phyloP scores from a whole-genome alignment of 345 rosid genomes.

The Erucastrum elatum region DNA sequence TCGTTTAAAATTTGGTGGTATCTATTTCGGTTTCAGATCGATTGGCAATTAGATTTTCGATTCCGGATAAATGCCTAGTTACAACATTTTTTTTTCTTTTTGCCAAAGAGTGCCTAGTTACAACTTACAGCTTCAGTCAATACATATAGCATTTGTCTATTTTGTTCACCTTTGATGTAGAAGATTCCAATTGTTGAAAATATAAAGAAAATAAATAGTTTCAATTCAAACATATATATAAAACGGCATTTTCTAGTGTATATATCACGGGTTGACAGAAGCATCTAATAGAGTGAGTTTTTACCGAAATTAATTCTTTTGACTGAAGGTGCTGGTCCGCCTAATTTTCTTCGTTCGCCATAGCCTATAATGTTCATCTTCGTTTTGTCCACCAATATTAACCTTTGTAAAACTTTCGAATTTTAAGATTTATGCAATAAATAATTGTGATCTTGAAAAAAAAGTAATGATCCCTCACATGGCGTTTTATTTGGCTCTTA shows the following conservation, averaged over 20 bases:
- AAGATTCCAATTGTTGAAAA: background rate
- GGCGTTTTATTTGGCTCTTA: slow-evolving; percentile 19
- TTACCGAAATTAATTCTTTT: slow-evolving; percentile 17
- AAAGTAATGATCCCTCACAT: slow-evolving; percentile 27
- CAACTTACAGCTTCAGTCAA: background rate
- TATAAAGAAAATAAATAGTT: background rate
- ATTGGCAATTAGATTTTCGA: background rate
- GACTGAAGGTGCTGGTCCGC: slow-evolving; percentile 16
- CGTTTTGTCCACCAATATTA: slow-evolving; percentile 1
- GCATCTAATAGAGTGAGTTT: slow-evolving; percentile 20
- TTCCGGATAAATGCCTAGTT: background rate
- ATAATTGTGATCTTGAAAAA: slow-evolving; percentile 3
- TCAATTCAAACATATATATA: background rate
- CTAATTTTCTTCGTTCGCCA: slow-evolving; percentile 22
- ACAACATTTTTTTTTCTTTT: background rate
- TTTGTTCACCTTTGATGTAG: background rate
- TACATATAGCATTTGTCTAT: background rate
- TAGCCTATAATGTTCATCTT: background rate
- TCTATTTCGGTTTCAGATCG: background rate
- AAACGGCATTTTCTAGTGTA: background rate
- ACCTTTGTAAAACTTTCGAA: background rate
- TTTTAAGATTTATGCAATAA: slow-evolving; percentile 3
- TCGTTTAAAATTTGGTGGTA: background rate
- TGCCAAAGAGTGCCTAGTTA: background rate
- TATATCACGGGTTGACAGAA: slow-evolving; percentile 9